phyloP scores from a whole-genome alignment of 805 yeast genomes.

The Spencermartinsiella europaea region DNA sequence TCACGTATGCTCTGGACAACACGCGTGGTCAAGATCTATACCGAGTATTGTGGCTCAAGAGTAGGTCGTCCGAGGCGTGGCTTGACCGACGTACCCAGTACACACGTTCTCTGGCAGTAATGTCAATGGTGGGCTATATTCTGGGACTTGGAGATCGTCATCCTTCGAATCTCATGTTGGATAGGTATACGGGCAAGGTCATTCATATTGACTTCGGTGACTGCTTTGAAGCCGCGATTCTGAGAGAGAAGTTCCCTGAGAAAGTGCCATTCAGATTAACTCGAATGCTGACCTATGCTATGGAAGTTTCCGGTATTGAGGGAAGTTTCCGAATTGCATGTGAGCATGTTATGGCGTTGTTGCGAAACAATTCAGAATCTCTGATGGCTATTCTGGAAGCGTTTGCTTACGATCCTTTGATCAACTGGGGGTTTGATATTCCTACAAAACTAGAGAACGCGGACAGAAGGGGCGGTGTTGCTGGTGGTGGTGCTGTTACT shows the following conservation, averaged over 20 bases:
- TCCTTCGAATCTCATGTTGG: constrained; percentile 94
- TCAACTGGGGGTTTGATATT: constrained; percentile 97
- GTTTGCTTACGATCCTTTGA: constrained; percentile 96
- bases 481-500: constrained; percentile 3
- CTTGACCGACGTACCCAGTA: constrained; percentile 93
- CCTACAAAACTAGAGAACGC: constrained; percentile 46
- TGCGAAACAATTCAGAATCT: constrained; percentile 91
- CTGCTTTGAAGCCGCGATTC: constrained; percentile 96
- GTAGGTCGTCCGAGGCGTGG: constrained; percentile 97
- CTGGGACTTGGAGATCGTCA: constrained; percentile 97
- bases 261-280: constrained; percentile 97
- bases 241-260: constrained; percentile 96
- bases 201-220: constrained; percentile 98
- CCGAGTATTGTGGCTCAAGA: constrained; percentile 92
- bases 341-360: constrained; percentile 93
- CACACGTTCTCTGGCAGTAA: constrained; percentile 91
- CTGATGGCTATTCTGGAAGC: constrained; percentile 98
- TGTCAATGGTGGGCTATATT: constrained; percentile 98
- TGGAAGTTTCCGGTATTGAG: constrained; percentile 98
- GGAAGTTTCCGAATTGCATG: constrained; percentile 96
- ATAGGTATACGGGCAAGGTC: constrained; percentile 89
- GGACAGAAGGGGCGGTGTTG: not conserved
- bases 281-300: constrained; percentile 94
- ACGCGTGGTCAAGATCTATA: constrained; percentile 95
- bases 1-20: constrained; percentile 90